These are phyloP conservation scores for Phytopythium litorale DNA, from an alignment of 352 stramenopile species.

Conservation along the genomic window DNA sequence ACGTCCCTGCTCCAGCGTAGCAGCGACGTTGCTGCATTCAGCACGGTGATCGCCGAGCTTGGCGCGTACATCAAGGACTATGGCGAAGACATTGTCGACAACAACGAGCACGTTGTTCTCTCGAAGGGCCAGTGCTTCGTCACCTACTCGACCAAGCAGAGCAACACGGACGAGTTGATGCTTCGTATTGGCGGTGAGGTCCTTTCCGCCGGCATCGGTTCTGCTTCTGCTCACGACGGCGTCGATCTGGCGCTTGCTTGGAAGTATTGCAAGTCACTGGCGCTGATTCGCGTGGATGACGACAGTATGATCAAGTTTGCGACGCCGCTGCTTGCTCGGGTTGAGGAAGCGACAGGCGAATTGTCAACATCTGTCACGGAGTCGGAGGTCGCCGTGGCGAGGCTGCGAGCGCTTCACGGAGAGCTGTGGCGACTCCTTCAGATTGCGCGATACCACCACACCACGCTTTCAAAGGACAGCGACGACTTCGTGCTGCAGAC, in stretches of 20 bases:
- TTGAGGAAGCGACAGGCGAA: slow-evolving; percentile 22
- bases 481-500: slow-evolving; percentile 30
- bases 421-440: slow-evolving; percentile 74
- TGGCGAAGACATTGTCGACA: slow-evolving; percentile 35
- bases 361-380: background rate
- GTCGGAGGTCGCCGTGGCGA: slow-evolving; percentile 3
- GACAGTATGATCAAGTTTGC: slow-evolving; percentile 40
- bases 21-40: slow-evolving; percentile 37
- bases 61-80: slow-evolving; percentile 47
- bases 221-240: background rate
- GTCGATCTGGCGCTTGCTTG: slow-evolving; percentile 50
- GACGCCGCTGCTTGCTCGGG: slow-evolving; percentile 28
- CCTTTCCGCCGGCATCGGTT: background rate
- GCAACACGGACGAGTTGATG: slow-evolving; percentile 20
- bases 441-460: slow-evolving; percentile 35
- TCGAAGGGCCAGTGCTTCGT: slow-evolving; percentile 39
- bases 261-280: slow-evolving; percentile 64
- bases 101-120: slow-evolving; percentile 40
- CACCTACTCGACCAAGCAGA: slow-evolving; percentile 6
- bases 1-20: slow-evolving; percentile 28
- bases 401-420: slow-evolving; percentile 33
- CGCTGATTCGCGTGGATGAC: slow-evolving; percentile 38
- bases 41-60: slow-evolving; percentile 46
- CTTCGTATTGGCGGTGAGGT: slow-evolving; percentile 27
- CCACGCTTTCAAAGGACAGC: slow-evolving; percentile 11